Evolutionary conservation across 495 filamentous ascomycete genomes (phyloP).

Genomic region (Coniosporium apollinis): DNA sequence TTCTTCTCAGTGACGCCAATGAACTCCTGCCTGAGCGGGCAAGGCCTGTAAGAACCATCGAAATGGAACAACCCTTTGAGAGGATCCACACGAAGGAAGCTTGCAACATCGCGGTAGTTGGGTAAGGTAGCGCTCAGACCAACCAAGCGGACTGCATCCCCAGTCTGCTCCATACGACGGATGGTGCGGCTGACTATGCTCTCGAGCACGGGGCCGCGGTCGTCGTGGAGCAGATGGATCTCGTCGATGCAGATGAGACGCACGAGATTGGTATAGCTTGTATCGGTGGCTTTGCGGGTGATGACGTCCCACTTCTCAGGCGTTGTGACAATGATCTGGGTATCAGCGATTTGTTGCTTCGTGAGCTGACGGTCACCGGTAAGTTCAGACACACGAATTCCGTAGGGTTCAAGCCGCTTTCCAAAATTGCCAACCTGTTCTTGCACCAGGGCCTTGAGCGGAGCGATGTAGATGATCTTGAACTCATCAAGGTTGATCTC

Average conservation of each 20-base stretch:
- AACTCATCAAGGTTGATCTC: conserved; percentile 90
- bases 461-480: conserved; percentile 92
- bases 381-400: conserved; percentile 80
- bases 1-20: conserved; percentile 97
- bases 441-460: conserved; percentile 85
- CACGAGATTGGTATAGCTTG: conserved; percentile 92
- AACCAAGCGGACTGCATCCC: conserved; percentile 76
- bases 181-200: conserved; percentile 94
- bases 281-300: conserved; percentile 90
- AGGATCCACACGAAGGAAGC: conserved; percentile 82
- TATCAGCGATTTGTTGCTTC: conserved; percentile 95
- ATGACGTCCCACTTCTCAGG: conserved; percentile 99
- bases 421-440: conserved; percentile 97
- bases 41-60: conserved; percentile 84
- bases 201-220: conserved; percentile 90
- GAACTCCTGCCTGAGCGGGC: conserved; percentile 89
- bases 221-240: conserved; percentile 94
- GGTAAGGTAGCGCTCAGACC: conserved; percentile 90
- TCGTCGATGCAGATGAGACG: conserved; percentile 93
- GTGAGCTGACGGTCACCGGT: conserved; percentile 97
- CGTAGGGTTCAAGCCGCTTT: conserved; percentile 73
- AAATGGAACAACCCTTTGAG: conserved; percentile 85
- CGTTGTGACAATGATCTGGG: conserved; percentile 95
- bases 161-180: conserved; percentile 79
- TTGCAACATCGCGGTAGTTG: conserved; percentile 93